These are phyloP conservation scores for Zelonia costaricensis DNA, from an alignment of 208 protist species.

Conservation along the genomic window DNA sequence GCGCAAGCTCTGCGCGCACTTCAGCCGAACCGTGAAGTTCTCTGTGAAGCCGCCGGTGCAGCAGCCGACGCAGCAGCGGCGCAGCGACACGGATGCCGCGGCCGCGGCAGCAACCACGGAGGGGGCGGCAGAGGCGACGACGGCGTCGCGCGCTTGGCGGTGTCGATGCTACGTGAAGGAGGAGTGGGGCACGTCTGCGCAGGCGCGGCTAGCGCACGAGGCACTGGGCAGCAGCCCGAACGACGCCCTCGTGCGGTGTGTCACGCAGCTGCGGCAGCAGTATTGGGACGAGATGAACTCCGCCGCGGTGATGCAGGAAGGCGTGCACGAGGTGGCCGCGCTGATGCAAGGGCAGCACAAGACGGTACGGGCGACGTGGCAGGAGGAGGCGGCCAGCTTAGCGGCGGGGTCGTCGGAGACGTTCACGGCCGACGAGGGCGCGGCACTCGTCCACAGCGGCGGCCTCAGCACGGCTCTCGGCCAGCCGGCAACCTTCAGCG, in stretches of 20 bases:
- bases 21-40: constrained; percentile 79
- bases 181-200: constrained; percentile 70
- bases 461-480: not conserved
- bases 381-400: constrained; percentile 9
- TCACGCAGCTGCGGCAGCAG: constrained; percentile 53
- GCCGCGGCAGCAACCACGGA: not conserved
- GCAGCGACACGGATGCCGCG: not conserved
- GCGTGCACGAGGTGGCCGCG: constrained; percentile 64
- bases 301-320: constrained; percentile 52
- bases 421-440: too few relatives aligned
- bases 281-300: constrained; percentile 62
- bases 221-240: constrained; percentile 49
- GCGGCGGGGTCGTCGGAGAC: too few relatives aligned
- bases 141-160: constrained; percentile 48
- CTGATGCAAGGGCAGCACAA: constrained; percentile 34
- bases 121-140: not conserved
- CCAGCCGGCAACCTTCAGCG: constrained; percentile 23
- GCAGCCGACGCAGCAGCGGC: not conserved
- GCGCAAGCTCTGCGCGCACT: constrained; percentile 67
- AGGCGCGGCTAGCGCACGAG: constrained; percentile 48
- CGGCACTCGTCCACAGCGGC: not conserved
- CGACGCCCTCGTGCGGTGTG: constrained; percentile 59
- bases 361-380: constrained; percentile 18
- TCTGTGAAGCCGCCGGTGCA: constrained; percentile 66
- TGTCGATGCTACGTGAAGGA: constrained; percentile 87